phyloP scores from a whole-genome alignment of 164 flowering plant species.

The Stephania cephalantha region DNA sequence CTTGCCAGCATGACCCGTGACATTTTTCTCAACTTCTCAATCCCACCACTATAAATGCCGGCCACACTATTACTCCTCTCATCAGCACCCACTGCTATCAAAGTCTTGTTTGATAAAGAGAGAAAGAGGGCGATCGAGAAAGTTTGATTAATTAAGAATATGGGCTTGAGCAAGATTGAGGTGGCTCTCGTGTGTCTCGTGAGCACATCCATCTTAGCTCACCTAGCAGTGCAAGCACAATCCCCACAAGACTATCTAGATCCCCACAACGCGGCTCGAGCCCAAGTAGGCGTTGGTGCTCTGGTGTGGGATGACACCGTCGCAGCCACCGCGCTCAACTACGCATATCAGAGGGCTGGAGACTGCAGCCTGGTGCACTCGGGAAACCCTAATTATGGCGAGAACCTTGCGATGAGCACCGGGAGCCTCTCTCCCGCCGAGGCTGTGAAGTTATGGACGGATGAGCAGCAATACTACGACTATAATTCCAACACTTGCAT shows the following conservation, averaged over 20 bases:
- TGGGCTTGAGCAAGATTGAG: not conserved
- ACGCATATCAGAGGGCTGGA: slow-evolving; percentile 22
- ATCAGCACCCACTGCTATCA: too few species aligned
- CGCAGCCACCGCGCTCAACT: slow-evolving; percentile 30
- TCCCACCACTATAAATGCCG: too few species aligned
- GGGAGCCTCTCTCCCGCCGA: slow-evolving; percentile 16
- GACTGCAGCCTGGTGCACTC: slow-evolving; percentile 34
- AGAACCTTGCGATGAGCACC: slow-evolving; percentile 33
- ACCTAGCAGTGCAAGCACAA: slow-evolving; percentile 23
- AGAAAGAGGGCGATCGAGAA: not conserved
- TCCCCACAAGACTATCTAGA: slow-evolving; percentile 23
- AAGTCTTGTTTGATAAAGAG: not conserved
- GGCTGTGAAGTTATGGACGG: slow-evolving; percentile 40
- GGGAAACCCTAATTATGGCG: slow-evolving; percentile 31
- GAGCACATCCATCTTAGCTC: slow-evolving; percentile 3
- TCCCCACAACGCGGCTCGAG: slow-evolving; percentile 31
- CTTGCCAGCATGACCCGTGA: too few species aligned
- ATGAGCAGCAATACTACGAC: slow-evolving; percentile 32
- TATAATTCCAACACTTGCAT: slow-evolving; percentile 27
- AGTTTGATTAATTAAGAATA: not conserved
- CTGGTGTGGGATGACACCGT: slow-evolving; percentile 32
- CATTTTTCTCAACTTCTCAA: too few species aligned
- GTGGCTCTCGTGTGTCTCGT: not conserved
- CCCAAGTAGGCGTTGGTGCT: slow-evolving; percentile 27
- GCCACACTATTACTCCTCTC: too few species aligned